Evolutionary conservation across 2,329 filamentous ascomycete species (phyloP).

Genomic region (Clonostachys sp.): DNA sequence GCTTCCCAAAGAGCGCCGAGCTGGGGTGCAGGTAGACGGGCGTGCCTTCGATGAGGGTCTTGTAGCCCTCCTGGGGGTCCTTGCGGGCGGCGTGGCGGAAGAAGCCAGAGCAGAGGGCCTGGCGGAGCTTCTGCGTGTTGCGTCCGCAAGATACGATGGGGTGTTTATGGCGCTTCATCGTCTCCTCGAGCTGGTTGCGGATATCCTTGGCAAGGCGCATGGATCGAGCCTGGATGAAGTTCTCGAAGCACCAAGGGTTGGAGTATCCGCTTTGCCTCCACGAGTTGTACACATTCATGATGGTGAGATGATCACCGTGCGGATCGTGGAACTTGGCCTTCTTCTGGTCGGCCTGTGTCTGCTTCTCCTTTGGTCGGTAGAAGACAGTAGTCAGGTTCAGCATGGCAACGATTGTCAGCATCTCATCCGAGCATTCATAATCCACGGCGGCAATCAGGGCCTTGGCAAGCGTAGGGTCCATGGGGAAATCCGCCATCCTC

Average conservation of each 20-base stretch:
- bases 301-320: constrained; percentile 86
- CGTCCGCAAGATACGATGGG: constrained; percentile 78
- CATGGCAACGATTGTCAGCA: constrained; percentile 93
- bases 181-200: constrained; percentile 83
- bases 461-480: constrained; percentile 91
- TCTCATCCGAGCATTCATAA: constrained; percentile 85
- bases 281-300: constrained; percentile 95
- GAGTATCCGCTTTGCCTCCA: constrained; percentile 85
- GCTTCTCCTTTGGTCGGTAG: constrained; percentile 96
- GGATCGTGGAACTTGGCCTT: constrained; percentile 97
- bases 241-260: constrained; percentile 93
- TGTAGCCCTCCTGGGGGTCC: constrained; percentile 94
- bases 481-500: constrained; percentile 98
- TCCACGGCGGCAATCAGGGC: constrained; percentile 85
- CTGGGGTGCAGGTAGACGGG: constrained; percentile 92
- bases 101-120: constrained; percentile 88
- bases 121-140: constrained; percentile 80
- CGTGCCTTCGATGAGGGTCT: constrained; percentile 92
- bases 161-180: constrained; percentile 90
- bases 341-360: constrained; percentile 93
- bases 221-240: constrained; percentile 89
- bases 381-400: constrained; percentile 83
- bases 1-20: constrained; percentile 90
- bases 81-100: constrained; percentile 95
- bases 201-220: constrained; percentile 92